Percentiles rank a stretch among this genome's conserved stretches.
These are phyloP conservation scores for Hammondia hammondi DNA, from an alignment of 169 alveolate species.

Conservation along the genomic window DNA sequence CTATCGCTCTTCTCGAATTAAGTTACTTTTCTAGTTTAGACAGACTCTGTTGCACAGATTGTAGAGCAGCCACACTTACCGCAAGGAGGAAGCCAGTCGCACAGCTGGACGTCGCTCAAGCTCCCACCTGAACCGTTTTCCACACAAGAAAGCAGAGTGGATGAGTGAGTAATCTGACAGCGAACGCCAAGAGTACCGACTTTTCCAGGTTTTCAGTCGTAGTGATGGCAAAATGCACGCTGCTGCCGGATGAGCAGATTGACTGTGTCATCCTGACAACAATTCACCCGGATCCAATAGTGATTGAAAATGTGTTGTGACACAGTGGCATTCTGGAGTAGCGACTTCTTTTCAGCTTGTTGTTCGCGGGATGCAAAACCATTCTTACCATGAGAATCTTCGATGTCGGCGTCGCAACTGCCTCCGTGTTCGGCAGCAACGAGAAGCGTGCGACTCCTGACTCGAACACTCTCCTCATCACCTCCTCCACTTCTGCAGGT, in stretches of 20 bases:
- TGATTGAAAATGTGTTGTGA: no score
- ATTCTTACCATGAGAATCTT: neutral
- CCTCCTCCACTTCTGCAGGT: neutral
- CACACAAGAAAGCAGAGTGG: neutral
- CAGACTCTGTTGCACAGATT: no score
- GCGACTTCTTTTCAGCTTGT: neutral
- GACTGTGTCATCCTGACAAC: no score
- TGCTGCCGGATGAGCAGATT: no score
- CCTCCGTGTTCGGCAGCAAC: neutral
- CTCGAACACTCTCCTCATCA: neutral
- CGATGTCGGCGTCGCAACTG: neutral
- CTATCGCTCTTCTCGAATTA: no score
- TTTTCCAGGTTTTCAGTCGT: no score
- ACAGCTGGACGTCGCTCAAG: neutral
- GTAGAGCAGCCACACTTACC: neutral
- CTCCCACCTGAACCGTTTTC: neutral
- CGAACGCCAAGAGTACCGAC: no score
- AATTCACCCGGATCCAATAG: no score
- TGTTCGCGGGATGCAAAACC: neutral
- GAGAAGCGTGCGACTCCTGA: neutral
- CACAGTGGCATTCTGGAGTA: no score
- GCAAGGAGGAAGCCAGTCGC: constrained; percentile 29
- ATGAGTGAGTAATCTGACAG: no score
- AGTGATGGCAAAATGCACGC: no score
- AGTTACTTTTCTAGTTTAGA: no score